Conservation (phyloP, 257 asterid species). For the Fraxinus anomala region DNA sequence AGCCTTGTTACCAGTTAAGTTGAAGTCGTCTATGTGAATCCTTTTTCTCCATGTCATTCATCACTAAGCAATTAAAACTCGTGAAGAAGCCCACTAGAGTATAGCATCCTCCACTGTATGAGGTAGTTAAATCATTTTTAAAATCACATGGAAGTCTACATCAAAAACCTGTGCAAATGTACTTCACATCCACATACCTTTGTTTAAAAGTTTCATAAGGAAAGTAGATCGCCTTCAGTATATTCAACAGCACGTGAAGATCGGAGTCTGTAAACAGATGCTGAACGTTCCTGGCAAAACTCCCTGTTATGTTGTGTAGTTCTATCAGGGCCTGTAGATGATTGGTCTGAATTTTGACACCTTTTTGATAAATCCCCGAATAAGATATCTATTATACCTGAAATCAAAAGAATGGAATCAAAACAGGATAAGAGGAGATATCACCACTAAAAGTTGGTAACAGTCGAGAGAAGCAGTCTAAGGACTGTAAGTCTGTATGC, state of each 20-base stretch:
- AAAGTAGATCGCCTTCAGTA: conserved; percentile 78
- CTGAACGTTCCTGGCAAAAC: conserved; percentile 83
- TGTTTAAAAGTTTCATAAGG: conserved; percentile 92
- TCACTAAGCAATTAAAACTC: background rate
- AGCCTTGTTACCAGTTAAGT: background rate
- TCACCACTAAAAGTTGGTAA: conserved; percentile 10
- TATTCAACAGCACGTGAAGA: conserved; percentile 63
- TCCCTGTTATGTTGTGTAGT: conserved; percentile 82
- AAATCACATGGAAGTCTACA: background rate
- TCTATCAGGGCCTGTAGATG: conserved; percentile 86
- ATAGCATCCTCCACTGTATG: background rate
- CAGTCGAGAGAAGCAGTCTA: conserved; percentile 12
- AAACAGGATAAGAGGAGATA: conserved; percentile 20
- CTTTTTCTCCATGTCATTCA: background rate
- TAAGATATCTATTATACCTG: conserved; percentile 92
- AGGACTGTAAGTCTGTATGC: conserved; percentile 16
- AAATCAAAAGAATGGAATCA: conserved; percentile 30
- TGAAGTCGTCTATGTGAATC: background rate
- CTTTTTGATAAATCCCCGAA: conserved; percentile 88
- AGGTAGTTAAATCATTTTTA: background rate
- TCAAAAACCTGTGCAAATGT: background rate
- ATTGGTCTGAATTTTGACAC: conserved; percentile 77
- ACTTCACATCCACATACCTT: conserved; percentile 43
- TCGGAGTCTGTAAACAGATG: conserved; percentile 82
- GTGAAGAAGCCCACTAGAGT: background rate